Evolutionary conservation across 2,329 filamentous ascomycete species (phyloP).

Genomic region (Colletotrichum eremochloae): DNA sequence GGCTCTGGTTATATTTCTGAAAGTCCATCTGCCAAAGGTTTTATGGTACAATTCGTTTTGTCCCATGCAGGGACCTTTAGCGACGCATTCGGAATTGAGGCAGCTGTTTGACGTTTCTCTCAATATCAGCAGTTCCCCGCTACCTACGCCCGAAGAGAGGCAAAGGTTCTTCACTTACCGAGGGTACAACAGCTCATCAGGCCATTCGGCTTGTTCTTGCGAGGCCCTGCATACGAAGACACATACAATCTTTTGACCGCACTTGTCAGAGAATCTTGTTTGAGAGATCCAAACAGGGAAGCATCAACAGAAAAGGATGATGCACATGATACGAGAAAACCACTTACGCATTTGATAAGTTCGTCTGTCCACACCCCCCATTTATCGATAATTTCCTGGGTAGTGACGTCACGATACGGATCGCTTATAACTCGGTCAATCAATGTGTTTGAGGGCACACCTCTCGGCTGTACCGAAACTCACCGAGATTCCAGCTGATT

Average conservation of each 20-base stretch:
- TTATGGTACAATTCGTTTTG: background rate
- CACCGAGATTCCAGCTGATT: background rate
- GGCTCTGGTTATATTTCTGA: background rate
- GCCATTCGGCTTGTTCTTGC: constrained; percentile 1
- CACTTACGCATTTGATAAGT: background rate
- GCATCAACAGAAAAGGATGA: background rate
- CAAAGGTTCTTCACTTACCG: background rate
- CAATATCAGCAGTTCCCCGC: background rate
- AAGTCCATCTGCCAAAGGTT: background rate
- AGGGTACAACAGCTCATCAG: background rate
- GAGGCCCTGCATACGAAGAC: background rate
- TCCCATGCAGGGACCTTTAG: background rate
- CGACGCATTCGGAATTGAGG: background rate
- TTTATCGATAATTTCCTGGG: background rate
- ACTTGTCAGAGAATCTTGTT: background rate
- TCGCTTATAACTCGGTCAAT: background rate
- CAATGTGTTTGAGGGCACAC: too few relatives aligned
- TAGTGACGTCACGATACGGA: background rate
- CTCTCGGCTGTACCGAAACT: background rate
- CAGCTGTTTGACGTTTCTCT: background rate
- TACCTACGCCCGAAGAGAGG: too few relatives aligned
- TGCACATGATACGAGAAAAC: too few relatives aligned
- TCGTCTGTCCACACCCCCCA: background rate
- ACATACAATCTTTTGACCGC: background rate
- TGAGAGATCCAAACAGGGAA: too few relatives aligned